Conservation (phyloP, 495 filamentous ascomycete genomes). For the Annulohypoxylon bovei region DNA sequence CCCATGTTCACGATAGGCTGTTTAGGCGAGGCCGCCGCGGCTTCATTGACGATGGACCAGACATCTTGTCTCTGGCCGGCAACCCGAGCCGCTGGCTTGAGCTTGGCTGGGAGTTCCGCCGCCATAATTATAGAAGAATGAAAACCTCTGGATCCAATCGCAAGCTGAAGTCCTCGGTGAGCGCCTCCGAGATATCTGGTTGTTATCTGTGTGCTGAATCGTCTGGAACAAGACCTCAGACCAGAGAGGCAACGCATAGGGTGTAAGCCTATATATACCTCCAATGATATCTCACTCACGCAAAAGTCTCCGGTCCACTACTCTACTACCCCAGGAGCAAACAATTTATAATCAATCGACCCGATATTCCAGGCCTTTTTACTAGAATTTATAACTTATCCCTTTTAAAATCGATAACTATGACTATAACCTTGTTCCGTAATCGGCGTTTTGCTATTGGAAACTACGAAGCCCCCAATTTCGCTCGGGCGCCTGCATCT, state of each 20-base stretch:
- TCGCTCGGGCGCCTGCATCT: not conserved
- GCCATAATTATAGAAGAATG: slow-evolving; percentile 41
- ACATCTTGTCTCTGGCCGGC: slow-evolving; percentile 90
- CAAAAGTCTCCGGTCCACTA: not conserved
- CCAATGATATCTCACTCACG: slow-evolving; percentile 22
- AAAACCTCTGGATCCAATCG: slow-evolving; percentile 29
- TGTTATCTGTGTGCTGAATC: not conserved
- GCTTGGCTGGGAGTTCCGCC: slow-evolving; percentile 46
- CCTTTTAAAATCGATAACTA: not conserved
- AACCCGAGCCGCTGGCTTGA: slow-evolving; percentile 80
- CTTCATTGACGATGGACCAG: slow-evolving; percentile 98
- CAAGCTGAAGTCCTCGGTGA: not conserved
- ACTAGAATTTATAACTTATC: not conserved
- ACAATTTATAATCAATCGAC: slow-evolving; percentile 20
- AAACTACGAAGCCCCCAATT: not conserved
- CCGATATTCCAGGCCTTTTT: not conserved
- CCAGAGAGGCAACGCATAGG: slow-evolving; percentile 32
- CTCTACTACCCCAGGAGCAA: not conserved
- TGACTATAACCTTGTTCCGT: slow-evolving; percentile 29
- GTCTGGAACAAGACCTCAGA: slow-evolving; percentile 17
- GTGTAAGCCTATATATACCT: not conserved
- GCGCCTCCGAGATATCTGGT: slow-evolving; percentile 5
- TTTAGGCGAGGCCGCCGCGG: slow-evolving; percentile 78
- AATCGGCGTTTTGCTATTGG: slow-evolving; percentile 37
- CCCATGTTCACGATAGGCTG: slow-evolving; percentile 97